These are phyloP conservation scores for Cutaneotrichosporon dermatis DNA, from an alignment of 1,284 basidiomycete species.

Conservation along the genomic window DNA sequence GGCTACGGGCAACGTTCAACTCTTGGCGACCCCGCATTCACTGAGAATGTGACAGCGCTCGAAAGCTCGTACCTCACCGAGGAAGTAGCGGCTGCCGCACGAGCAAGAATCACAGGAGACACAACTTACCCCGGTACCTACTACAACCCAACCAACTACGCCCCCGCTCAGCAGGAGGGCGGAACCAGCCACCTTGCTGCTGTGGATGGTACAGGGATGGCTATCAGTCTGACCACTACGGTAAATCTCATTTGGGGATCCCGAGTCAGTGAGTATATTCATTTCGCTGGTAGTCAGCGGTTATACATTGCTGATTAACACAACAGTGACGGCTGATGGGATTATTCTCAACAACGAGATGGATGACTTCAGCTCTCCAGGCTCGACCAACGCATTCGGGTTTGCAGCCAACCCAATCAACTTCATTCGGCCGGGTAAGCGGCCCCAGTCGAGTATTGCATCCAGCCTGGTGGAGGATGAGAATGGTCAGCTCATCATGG, in stretches of 20 bases:
- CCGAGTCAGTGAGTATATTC: conserved; percentile 25
- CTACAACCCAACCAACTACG: conserved; percentile 45
- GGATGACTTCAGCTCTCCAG: conserved; percentile 48
- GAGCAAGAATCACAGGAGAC: conserved; percentile 35
- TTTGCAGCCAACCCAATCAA: conserved; percentile 44
- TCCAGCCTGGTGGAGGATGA: conserved; percentile 46
- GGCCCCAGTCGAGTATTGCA: conserved; percentile 47
- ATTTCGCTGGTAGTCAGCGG: no score
- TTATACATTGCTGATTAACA: not conserved
- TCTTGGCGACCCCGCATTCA: conserved; percentile 49
- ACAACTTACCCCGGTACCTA: conserved; percentile 29
- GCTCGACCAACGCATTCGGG: conserved; percentile 47
- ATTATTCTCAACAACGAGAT: conserved; percentile 44
- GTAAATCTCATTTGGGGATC: conserved; percentile 49
- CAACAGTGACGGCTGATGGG: conserved; percentile 28
- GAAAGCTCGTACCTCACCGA: conserved; percentile 42
- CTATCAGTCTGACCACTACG: conserved; percentile 50
- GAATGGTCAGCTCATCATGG: conserved; percentile 43
- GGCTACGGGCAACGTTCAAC: conserved; percentile 49
- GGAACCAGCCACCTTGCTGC: conserved; percentile 49
- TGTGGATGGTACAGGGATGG: conserved; percentile 46
- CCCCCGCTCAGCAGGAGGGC: conserved; percentile 32
- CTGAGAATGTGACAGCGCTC: conserved; percentile 43
- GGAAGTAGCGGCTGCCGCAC: conserved; percentile 30
- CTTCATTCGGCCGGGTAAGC: conserved; percentile 46